Evolutionary conservation across 169 alveolate species (phyloP).

Genomic region (Cystoisospora suis): DNA sequence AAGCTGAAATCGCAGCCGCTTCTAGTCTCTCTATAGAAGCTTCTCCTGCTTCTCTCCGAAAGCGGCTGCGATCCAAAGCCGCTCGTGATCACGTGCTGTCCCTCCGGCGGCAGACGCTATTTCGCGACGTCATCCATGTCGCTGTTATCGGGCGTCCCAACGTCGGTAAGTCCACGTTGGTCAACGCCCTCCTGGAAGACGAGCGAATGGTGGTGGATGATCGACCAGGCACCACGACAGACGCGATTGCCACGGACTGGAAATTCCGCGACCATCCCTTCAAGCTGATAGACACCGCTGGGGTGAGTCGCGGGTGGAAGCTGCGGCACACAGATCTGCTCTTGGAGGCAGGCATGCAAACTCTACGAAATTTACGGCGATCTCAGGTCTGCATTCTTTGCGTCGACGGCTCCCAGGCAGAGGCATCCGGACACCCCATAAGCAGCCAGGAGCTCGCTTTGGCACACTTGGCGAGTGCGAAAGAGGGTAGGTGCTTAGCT

Average conservation of each 20-base stretch:
- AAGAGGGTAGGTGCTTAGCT: conserved; percentile 65
- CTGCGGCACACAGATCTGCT: conserved; percentile 60
- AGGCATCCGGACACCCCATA: conserved; percentile 47
- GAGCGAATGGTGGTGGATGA: conserved; percentile 76
- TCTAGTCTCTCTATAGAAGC: background rate
- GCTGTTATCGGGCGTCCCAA: conserved; percentile 77
- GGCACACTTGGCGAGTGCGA: conserved; percentile 65
- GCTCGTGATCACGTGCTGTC: background rate
- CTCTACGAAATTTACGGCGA: conserved; percentile 59
- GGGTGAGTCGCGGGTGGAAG: conserved; percentile 73
- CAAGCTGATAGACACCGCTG: conserved; percentile 83
- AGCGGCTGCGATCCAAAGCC: background rate
- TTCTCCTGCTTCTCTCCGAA: background rate
- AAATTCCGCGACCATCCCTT: conserved; percentile 75
- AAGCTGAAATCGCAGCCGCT: conserved; percentile 1
- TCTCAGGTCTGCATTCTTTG: conserved; percentile 67
- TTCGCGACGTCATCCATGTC: conserved; percentile 44
- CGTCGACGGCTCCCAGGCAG: conserved; percentile 55
- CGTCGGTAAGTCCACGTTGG: conserved; percentile 82
- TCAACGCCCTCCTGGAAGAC: conserved; percentile 77
- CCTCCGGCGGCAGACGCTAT: background rate
- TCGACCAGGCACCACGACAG: conserved; percentile 83
- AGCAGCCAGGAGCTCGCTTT: conserved; percentile 65
- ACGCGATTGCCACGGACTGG: conserved; percentile 74
- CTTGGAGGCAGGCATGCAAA: conserved; percentile 61